Base-by-base conservation (phyloP, 192 early-diverging fungal species). In the Umbelopsis ramanniana region DNA sequence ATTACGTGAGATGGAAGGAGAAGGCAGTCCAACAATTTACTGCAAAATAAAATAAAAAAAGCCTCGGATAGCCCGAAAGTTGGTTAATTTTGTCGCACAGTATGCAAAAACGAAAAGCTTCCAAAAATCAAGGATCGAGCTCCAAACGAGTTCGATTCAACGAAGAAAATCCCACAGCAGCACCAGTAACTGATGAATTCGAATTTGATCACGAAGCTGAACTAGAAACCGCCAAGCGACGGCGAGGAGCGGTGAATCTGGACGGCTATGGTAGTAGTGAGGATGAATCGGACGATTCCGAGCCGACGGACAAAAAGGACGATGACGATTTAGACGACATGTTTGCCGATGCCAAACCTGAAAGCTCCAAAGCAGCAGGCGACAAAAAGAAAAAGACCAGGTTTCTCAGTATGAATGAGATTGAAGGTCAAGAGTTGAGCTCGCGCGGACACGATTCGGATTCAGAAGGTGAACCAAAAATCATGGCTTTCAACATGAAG, bases 401-500 rank as follows among this genome's bases (percentile, higher is more conserved):
- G 11, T 66, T 70, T 33, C 52, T 74, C 19, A 68, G 43, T 3
- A 72, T 71, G 45, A 63, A 74, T 4, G 83, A 88, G 29, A 82
- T 90, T 46, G 78, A 84, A 26, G 88, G 87, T 6, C 85, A 90
- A 68, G 85, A 86, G 23, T 74, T 87, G 53, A 53, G 74, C 37
- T 84, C 81, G n/a, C 73, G 68, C 1, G 82, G 84, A 46, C 74
- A 76, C 47, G 81, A 85, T 17, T 82, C 81, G 73, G 88, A 89
- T 19, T 85, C 84, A 33, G 82, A 88, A 40, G 88, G 73, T 26
- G 74, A 72, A 50, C 82, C 85, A 11, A 82, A 84, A 63, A 79
- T 93, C 15, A 86, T 89, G 69, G 90, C 91, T 1, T 93, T 93
- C 68, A 88, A 91, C 67, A 93, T 95, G 91, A 83, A 84, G n/a